Percentiles rank a stretch among this genome's conserved stretches.
phyloP scores from a whole-genome alignment of 768 basidiomycete genomes.

The Boletus vinaceobasis region DNA sequence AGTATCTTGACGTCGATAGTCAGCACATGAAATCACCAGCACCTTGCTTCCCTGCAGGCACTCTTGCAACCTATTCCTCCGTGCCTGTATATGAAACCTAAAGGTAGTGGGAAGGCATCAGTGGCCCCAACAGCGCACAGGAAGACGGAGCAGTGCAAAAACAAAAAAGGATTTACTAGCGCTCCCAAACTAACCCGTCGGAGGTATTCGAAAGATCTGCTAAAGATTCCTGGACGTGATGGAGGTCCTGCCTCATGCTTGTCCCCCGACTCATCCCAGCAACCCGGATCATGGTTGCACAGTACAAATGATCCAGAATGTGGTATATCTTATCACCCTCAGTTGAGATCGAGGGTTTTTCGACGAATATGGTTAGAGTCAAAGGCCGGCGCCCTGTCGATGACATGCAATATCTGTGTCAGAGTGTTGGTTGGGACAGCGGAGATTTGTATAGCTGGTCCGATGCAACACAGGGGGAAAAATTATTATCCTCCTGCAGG shows the following conservation, averaged over 20 bases:
- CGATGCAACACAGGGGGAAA: neutral
- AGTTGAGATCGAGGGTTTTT: slow-evolving; percentile 5
- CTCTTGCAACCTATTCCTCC: neutral
- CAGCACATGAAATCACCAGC: neutral
- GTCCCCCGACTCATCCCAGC: neutral
- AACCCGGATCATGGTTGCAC: slow-evolving; percentile 11
- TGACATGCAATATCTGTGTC: neutral
- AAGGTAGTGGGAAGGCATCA: neutral
- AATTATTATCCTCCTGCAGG: neutral
- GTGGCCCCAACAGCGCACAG: neutral
- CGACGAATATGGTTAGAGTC: slow-evolving; percentile 9
- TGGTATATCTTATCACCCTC: slow-evolving; percentile 2
- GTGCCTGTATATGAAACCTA: neutral
- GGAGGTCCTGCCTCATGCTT: neutral
- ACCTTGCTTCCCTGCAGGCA: neutral
- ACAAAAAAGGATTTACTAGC: neutral
- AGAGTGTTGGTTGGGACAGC: neutral
- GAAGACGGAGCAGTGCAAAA: neutral
- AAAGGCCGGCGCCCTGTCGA: slow-evolving; percentile 2
- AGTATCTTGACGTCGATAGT: neutral
- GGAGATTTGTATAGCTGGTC: neutral
- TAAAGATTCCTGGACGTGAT: neutral
- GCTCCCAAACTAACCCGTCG: neutral
- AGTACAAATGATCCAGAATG: slow-evolving; percentile 1
- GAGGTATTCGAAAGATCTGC: neutral